Base-by-base conservation (phyloP, 805 yeast genomes). In the Candida pseudoglaebosa region DNA sequence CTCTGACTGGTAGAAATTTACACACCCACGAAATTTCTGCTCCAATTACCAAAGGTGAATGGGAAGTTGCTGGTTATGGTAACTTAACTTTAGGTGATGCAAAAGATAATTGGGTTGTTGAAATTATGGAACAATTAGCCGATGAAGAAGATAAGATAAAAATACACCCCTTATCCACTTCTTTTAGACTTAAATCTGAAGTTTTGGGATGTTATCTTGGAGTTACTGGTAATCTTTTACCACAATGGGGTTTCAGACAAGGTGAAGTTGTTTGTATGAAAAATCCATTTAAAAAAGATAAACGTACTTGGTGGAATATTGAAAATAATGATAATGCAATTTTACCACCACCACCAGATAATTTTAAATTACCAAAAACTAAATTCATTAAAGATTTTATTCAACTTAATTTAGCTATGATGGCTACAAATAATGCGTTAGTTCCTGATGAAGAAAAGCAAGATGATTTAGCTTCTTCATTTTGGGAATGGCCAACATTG, bases 181-280 rank as follows among this genome's bases (percentile, higher is more conserved):
- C 88, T 16, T 78, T 93, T 65, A 77, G 96, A 62, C 67, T 93
- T 49, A 78, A 71, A 53, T 82, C 82, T 60, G 71, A 70, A 47
- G 77, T 59, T 7, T 59, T 88, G 53, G 84, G 84, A 30, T 95
- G 97, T 60, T 90, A 89, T 60, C 67, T 93, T 55, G 85, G 90
- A 48, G 85, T 91, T 10, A 74, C 93, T 8, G 97, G 96, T 32
- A 65, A 70, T 48, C 59, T 77, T 17, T 80, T 90, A 56, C 99
- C 99, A 14, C 80, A 79, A 13, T 93, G 99, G 99, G 99, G 99
- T 15, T 93, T 91, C 76, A 78, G 88, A 58, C 99, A 93, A 70
- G 95, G 96, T 46, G 99, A 93, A 68, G 91, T 93, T 47, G 82
- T 81, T 1, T 93, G 99, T 66, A 62, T 70, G 58, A 78, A 75